These are phyloP conservation scores for Aspergillus biplanus DNA, from an alignment of 495 filamentous ascomycete genomes.

Conservation along the genomic window DNA sequence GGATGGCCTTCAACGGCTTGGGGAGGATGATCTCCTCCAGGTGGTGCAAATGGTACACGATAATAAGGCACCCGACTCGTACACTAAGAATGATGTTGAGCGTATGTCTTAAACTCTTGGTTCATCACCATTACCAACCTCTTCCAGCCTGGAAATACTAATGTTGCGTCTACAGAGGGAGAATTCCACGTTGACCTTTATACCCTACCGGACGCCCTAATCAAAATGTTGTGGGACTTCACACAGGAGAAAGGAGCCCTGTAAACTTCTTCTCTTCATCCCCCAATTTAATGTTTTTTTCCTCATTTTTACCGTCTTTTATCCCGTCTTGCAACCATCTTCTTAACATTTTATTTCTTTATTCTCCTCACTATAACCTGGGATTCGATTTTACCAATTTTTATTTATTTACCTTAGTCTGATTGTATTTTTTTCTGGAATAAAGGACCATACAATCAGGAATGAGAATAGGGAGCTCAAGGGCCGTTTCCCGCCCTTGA, in stretches of 20 bases:
- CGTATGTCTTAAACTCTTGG: constrained; percentile 55
- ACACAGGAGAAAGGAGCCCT: constrained; percentile 52
- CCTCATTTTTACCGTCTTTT: constrained; percentile 4
- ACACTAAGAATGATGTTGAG: constrained; percentile 96
- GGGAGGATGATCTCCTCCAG: constrained; percentile 87
- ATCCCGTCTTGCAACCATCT: neutral
- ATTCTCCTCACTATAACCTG: constrained; percentile 3
- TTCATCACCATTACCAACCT: no score
- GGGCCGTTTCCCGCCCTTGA: neutral
- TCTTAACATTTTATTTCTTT: constrained; percentile 5
- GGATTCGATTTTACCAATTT: neutral
- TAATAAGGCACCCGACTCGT: constrained; percentile 87
- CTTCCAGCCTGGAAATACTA: neutral
- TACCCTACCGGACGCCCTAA: constrained; percentile 77
- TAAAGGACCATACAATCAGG: neutral
- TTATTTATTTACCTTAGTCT: neutral
- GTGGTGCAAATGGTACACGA: constrained; percentile 99
- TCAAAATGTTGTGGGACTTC: constrained; percentile 95
- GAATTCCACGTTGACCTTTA: constrained; percentile 99
- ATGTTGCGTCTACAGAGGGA: constrained; percentile 64
- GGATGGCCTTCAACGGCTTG: constrained; percentile 81
- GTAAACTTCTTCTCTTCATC: constrained; percentile 27
- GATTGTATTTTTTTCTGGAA: neutral
- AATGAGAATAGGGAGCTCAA: neutral
- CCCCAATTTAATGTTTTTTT: constrained; percentile 10